Percentiles rank a stretch among this genome's conserved stretches.
phyloP scores from a whole-genome alignment of 805 yeast species.

The Lipomyces starkeyi region DNA sequence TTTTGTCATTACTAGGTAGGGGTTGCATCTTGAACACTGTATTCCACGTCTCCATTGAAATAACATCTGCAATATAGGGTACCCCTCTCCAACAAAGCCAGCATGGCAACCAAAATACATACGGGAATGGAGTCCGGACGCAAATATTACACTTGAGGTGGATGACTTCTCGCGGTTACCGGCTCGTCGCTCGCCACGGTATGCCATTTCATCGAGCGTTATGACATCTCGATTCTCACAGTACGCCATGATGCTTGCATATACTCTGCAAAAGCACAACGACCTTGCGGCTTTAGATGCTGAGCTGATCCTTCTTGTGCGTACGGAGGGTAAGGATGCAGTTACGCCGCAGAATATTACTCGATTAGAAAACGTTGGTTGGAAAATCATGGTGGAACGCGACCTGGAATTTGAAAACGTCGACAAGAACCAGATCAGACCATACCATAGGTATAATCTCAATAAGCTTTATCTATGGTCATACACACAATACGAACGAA shows the following conservation, averaged over 20 bases:
- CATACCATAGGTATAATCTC: constrained; percentile 44
- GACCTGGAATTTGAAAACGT: constrained; percentile 42
- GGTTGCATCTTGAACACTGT: not conserved
- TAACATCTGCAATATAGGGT: not conserved
- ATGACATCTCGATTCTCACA: constrained; percentile 41
- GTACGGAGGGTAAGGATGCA: constrained; percentile 41
- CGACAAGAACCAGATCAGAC: constrained; percentile 37
- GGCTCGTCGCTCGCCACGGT: constrained; percentile 28
- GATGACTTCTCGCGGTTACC: not conserved
- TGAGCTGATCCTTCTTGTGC: constrained; percentile 40
- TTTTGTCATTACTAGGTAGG: not conserved
- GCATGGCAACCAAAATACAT: constrained; percentile 3
- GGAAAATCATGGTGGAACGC: constrained; percentile 38
- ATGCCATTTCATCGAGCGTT: constrained; percentile 40
- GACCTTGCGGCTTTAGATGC: constrained; percentile 41
- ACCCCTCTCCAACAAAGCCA: not conserved
- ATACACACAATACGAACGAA: constrained; percentile 49
- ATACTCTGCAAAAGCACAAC: constrained; percentile 40
- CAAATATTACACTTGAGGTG: not conserved
- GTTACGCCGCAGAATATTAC: constrained; percentile 40
- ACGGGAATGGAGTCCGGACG: not conserved
- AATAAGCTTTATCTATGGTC: constrained; percentile 65
- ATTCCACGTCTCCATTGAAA: not conserved
- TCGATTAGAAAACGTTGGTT: constrained; percentile 39
- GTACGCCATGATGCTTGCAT: constrained; percentile 40